A percentile compares a stretch with the other conserved stretches of the same genome.
These are phyloP conservation scores for Gaultheria prostrata DNA, from an alignment of 148 eudicot genomes.

Conservation along the genomic window DNA sequence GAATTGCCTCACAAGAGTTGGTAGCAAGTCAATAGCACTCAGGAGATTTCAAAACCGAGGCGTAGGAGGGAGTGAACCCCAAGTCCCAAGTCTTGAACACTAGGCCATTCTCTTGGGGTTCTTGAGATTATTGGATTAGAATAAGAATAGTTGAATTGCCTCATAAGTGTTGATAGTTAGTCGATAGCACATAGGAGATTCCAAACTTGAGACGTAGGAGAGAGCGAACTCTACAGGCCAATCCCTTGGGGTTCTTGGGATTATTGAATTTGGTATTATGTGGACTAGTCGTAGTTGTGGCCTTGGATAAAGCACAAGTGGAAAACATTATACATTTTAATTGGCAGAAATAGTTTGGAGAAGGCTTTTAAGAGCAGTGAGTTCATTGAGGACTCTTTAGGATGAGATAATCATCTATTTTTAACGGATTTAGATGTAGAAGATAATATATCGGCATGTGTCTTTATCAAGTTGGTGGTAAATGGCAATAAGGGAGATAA, in stretches of 20 bases:
- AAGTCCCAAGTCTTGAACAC: neutral
- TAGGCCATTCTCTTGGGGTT: neutral
- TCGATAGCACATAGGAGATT: neutral
- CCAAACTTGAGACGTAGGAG: too few species aligned
- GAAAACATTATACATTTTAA: neutral
- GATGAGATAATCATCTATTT: neutral
- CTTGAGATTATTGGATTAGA: neutral
- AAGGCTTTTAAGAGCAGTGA: neutral
- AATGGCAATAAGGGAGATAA: neutral
- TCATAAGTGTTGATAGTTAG: too few species aligned
- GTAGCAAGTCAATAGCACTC: neutral
- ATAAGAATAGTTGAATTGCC: neutral
- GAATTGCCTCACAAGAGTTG: neutral
- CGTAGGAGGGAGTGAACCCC: neutral
- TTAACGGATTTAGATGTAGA: neutral
- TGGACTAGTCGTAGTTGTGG: neutral
- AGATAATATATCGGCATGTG: neutral
- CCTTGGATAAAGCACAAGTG: neutral
- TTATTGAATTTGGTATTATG: neutral
- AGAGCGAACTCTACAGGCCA: neutral
- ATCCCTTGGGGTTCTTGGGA: neutral
- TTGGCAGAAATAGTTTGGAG: neutral
- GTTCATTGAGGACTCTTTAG: neutral
- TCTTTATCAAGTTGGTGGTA: neutral
- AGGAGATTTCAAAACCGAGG: neutral